A percentile compares a stretch with the other conserved stretches of the same genome.
Conservation (phyloP, 495 filamentous ascomycete species). For the Achaetomiella virescens region DNA sequence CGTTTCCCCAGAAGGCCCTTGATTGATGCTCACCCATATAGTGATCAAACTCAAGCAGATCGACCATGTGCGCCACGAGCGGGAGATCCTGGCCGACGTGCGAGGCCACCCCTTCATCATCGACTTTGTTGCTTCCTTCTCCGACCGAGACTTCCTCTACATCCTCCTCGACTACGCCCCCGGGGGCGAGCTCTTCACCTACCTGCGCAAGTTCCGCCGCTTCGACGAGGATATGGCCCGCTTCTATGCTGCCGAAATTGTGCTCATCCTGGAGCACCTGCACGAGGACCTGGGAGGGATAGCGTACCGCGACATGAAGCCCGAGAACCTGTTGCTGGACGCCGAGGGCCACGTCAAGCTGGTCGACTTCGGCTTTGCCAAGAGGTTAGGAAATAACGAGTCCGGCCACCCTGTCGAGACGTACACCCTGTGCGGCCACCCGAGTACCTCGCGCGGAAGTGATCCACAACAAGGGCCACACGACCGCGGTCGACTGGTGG, state of each 20-base stretch:
- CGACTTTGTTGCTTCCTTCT: conserved; percentile 81
- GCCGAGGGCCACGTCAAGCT: conserved; percentile 89
- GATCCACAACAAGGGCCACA: conserved; percentile 91
- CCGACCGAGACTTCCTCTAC: conserved; percentile 81
- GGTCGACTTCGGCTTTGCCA: conserved; percentile 98
- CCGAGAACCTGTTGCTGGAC: conserved; percentile 91
- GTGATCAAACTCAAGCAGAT: conserved; percentile 96
- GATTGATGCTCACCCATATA: conserved; percentile 29
- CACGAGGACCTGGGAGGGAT: conserved; percentile 78
- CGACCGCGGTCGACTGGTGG: conserved; percentile 99
- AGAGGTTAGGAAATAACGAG: conserved; percentile 56
- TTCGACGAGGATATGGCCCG: conserved; percentile 81
- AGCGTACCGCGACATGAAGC: conserved; percentile 93
- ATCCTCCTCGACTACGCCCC: conserved; percentile 90
- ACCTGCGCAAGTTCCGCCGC: conserved; percentile 74
- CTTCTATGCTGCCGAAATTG: conserved; percentile 95
- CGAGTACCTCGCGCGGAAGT: conserved; percentile 94
- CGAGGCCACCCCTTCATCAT: conserved; percentile 94
- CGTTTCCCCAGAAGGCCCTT: no score
- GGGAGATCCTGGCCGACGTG: conserved; percentile 77
- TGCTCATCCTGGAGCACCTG: conserved; percentile 84
- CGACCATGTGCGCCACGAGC: conserved; percentile 94
- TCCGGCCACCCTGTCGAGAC: conserved; percentile 61
- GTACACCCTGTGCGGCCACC: conserved; percentile 92
- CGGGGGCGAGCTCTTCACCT: conserved; percentile 92